Evolutionary conservation across 2,329 filamentous ascomycete genomes (phyloP), one percentile per base, ranked within the genome.

Genomic region (Microsporum ferrugineum): DNA sequence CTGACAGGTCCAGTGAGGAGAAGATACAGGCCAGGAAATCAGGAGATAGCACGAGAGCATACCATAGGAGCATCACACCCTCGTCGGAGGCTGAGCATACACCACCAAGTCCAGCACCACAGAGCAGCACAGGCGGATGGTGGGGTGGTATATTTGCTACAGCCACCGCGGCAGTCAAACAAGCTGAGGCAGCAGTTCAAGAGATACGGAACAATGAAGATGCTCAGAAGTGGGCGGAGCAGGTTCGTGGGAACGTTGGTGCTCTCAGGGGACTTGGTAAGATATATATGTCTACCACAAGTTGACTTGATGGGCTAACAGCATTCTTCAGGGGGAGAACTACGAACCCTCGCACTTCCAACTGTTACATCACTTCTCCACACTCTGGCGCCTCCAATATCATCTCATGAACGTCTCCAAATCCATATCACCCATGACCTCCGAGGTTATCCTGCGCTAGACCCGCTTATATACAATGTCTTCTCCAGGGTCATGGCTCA

Each of bases 401-500:
- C 91, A 60, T 94, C 92, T 6, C 94, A 99, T 76, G 94, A 99
- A 77, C 89, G 92, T 57, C 87, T 99, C 5, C 88, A 95, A 69
- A 97, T 99, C 69, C 94, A 99, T 78, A 95, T 94, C 65, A 96
- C 92, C 6, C 94, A 99, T 78, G 94, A 97, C 73, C 84, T 99
- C 49, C 86, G 91, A 67, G 90, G 90, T 67, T 99, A 99, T 73
- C 94, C 94, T 2, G 92, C 90, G 17, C 84, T 99, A 67, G 92
- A 97, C 72, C 91, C 92, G 17, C 82, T 96, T 60, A 89, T 97
- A 68, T 90, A 97, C 76, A 83, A 83, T 62, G 91, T 94, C 65
- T 99, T 99, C 78, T 88, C 88, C 60, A 87, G 91, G 59, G 91
- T 99, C 69, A 99, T 99, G 94, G 84, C 91, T n/a, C 94, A 99